Evolutionary conservation across 345 rosid genomes (phyloP), one percentile per base, ranked within the genome.

Genomic region (Salix koriyanagi): DNA sequence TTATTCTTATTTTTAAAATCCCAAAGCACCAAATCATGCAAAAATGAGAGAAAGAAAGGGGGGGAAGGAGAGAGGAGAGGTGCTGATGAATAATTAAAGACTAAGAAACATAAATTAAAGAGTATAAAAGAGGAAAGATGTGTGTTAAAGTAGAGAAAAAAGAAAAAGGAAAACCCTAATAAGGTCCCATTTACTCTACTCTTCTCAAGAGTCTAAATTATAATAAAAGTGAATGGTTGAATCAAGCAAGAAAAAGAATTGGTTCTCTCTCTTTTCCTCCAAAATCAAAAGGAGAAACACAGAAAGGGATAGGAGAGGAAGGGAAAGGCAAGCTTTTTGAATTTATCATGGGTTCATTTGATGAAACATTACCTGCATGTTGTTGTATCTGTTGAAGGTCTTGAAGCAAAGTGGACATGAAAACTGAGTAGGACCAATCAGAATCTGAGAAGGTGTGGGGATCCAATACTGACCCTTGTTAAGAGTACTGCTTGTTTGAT

Each of bases 311-410:
- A 48, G 42, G 71, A 69, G 74, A 71, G 71, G 68, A 66, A 65
- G 30, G 66, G 54, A 79, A 81, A 77, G 74, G 74, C 58, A 75
- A 69, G 39, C 75, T 77, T 77, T 79, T 77, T 46, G 25, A 54
- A 36, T 26, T 10, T 23, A 13, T 44, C 6, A 68, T 19, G 23
- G 48, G 50, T 23, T 12, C 18, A 18, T 37, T 25, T 50, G 28
- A 62, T 67, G 4, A 19, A 26, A 72, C 26, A 77, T 83, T 83
- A 94, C 99, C 95, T 96, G 98, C 98, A 96, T 94, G 91, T 94
- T 96, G 86, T 94, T 94, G 91, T 96, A 96, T 88, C 99, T 86
- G 85, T 96, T 96, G 94, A 96, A 96, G 82, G 97, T 92, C 86
- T 96, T 96, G 91, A 89, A 92, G 89, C 98, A 96, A 72, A 96